Conservation (phyloP, 176 grass and related monocot genomes). For the Cenchrus americanus region DNA sequence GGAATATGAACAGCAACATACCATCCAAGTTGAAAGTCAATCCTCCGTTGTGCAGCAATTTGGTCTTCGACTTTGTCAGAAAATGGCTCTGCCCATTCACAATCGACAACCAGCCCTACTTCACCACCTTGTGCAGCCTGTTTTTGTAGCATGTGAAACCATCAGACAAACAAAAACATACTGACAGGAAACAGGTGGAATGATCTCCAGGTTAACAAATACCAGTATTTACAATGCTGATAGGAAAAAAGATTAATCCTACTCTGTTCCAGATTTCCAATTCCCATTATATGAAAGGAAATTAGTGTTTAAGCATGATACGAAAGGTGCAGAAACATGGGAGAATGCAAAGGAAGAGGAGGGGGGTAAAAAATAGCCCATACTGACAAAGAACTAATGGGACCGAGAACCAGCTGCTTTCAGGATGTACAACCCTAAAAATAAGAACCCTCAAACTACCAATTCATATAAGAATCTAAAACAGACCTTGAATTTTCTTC, state of each 20-base stretch:
- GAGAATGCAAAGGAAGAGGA: not conserved
- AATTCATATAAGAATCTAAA: constrained; percentile 23
- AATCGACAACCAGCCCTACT: constrained; percentile 87
- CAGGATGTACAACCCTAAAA: not conserved
- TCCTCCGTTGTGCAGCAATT: constrained; percentile 67
- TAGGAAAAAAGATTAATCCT: not conserved
- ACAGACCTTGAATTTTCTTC: constrained; percentile 84
- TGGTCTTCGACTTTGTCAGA: constrained; percentile 82
- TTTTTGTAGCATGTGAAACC: constrained; percentile 39
- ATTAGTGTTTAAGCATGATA: not conserved
- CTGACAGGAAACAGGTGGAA: constrained; percentile 19
- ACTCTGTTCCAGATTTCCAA: not conserved
- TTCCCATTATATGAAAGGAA: not conserved
- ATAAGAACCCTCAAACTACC: not conserved
- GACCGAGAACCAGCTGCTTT: constrained; percentile 6
- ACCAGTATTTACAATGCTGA: not conserved
- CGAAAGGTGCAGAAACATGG: not conserved
- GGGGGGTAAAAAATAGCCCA: not conserved
- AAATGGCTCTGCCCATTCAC: constrained; percentile 96
- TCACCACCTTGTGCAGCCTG: constrained; percentile 88
- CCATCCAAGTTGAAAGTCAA: constrained; percentile 99
- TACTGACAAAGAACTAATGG: not conserved
- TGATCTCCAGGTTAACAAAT: not conserved
- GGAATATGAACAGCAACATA: constrained; percentile 35
- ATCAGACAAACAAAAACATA: constrained; percentile 42